Percentiles rank a stretch among this genome's conserved stretches.
These are phyloP conservation scores for Aspergillus brasiliensis DNA, from an alignment of 2,329 filamentous ascomycete species.

Conservation along the genomic window DNA sequence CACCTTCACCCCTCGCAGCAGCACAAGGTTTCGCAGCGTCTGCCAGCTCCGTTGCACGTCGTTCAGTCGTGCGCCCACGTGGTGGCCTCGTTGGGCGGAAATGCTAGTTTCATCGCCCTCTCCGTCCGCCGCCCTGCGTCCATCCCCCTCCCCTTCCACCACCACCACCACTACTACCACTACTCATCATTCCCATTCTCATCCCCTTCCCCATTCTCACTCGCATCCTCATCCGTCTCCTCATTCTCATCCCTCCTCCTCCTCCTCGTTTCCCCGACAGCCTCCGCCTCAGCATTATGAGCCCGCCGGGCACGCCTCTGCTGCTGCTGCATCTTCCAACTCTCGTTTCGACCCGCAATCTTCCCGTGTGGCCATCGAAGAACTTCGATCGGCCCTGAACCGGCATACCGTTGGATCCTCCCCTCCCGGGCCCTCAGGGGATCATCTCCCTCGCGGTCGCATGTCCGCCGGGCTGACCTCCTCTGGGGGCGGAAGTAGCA, in stretches of 20 bases:
- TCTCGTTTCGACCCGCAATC: conserved; percentile 37
- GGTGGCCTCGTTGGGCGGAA: conserved; percentile 35
- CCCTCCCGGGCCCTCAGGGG: conserved; percentile 36
- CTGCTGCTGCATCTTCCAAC: conserved; percentile 15
- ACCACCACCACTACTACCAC: conserved; percentile 15
- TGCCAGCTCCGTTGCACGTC: conserved; percentile 28
- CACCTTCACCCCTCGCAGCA: conserved; percentile 20
- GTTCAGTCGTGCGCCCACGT: conserved; percentile 43
- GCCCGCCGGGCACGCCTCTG: conserved; percentile 26
- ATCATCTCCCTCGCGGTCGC: conserved; percentile 36
- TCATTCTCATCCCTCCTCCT: conserved; percentile 16
- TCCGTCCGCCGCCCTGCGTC: conserved; percentile 41
- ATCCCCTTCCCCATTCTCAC: conserved; percentile 17
- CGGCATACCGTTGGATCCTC: conserved; percentile 41
- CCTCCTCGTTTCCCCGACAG: conserved; percentile 15
- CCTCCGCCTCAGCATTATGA: conserved; percentile 33
- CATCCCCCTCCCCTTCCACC: conserved; percentile 30
- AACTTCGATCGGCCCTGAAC: conserved; percentile 43
- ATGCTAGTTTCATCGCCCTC: conserved; percentile 48
- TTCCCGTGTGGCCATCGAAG: conserved; percentile 42
- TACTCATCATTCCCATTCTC: conserved; percentile 21
- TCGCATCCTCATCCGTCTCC: conserved; percentile 12
- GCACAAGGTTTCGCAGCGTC: conserved; percentile 34
- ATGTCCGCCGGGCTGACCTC: conserved; percentile 38
- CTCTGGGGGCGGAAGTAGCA: conserved; percentile 34